Conservation (phyloP, 257 asterid genomes). For the Pogostemon cablin region DNA sequence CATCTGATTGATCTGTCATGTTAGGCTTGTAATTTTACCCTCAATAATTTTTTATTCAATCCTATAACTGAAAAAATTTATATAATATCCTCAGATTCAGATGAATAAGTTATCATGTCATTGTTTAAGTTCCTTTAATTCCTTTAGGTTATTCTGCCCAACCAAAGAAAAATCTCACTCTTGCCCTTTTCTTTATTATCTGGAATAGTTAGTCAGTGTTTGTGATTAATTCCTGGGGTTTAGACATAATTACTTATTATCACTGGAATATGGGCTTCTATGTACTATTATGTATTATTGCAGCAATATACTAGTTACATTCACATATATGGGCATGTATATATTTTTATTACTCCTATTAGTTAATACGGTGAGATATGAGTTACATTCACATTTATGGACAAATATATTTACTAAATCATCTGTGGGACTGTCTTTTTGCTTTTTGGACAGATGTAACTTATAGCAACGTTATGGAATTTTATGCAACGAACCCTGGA, state of each 20-base stretch:
- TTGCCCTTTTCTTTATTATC: not conserved
- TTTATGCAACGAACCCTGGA: constrained; percentile 72
- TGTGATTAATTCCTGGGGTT: not conserved
- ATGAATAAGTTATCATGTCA: not conserved
- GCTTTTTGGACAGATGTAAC: constrained; percentile 50
- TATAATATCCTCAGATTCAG: constrained; percentile 3
- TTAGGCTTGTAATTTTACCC: not conserved
- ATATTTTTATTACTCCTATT: not conserved
- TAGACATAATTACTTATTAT: not conserved
- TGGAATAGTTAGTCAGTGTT: not conserved
- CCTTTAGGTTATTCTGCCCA: not conserved
- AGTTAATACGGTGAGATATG: not conserved
- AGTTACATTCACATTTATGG: constrained; percentile 12
- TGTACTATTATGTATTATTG: no score
- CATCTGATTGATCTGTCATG: not conserved
- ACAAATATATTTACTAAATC: constrained; percentile 19
- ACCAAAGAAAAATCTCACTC: not conserved
- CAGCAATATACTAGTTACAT: no score
- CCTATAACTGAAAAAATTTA: not conserved
- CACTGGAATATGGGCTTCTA: no score
- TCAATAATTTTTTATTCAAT: not conserved
- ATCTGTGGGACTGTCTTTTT: constrained; percentile 30
- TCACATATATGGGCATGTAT: no score
- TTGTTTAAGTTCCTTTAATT: not conserved
- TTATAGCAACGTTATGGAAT: constrained; percentile 57